phyloP scores from a whole-genome alignment of 202 grass and related monocot genomes.

The Schoenoplectus triqueter region DNA sequence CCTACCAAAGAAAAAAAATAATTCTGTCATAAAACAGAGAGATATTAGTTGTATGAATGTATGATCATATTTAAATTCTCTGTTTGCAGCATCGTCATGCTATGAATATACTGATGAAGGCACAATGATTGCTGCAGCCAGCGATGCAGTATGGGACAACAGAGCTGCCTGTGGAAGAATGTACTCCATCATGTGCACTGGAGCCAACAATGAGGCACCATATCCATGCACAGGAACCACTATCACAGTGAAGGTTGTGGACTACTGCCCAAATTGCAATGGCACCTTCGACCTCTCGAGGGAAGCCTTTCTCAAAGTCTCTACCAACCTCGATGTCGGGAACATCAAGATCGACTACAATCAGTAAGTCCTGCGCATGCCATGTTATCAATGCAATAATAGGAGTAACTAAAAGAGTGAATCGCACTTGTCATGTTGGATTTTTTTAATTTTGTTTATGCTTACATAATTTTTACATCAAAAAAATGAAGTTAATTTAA shows the following conservation, averaged over 20 bases:
- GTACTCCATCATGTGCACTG: slow-evolving; percentile 49
- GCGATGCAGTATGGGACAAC: slow-evolving; percentile 46
- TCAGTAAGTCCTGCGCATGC: neutral
- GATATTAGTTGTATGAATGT: no score
- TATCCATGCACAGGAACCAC: slow-evolving; percentile 43
- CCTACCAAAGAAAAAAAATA: no score
- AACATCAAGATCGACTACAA: slow-evolving; percentile 46
- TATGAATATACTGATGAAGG: slow-evolving; percentile 38
- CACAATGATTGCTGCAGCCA: slow-evolving; percentile 51
- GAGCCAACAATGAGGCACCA: slow-evolving; percentile 24
- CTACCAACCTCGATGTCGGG: slow-evolving; percentile 50
- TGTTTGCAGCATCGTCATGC: slow-evolving; percentile 49
- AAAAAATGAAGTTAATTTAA: neutral
- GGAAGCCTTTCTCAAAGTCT: slow-evolving; percentile 41
- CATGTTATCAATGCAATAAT: neutral
- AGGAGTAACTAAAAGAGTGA: neutral
- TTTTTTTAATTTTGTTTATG: neutral
- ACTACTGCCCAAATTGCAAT: slow-evolving; percentile 38
- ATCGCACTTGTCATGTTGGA: neutral
- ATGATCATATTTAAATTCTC: neutral
- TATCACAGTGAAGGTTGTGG: slow-evolving; percentile 47
- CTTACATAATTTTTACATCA: neutral
- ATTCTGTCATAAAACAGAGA: no score
- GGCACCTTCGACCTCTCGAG: neutral
- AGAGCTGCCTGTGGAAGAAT: slow-evolving; percentile 43